phyloP scores from a whole-genome alignment of 345 rosid species.

The Erodium maritimum region DNA sequence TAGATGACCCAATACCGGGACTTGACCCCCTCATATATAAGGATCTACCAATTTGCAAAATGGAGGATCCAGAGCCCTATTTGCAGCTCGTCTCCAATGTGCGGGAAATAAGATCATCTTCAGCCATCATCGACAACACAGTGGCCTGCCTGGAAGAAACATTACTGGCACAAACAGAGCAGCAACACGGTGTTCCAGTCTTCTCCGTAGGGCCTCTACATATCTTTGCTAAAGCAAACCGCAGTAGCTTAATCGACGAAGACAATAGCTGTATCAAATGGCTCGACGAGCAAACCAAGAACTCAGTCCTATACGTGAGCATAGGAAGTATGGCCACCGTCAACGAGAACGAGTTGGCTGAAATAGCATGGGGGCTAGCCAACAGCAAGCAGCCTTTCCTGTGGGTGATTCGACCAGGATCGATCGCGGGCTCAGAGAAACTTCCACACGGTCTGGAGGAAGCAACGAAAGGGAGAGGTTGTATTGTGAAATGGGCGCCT shows the following conservation, averaged over 20 bases:
- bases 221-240: constrained; percentile 16
- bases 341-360: constrained; percentile 9
- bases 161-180: constrained; percentile 6
- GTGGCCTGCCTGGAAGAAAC: constrained; percentile 20
- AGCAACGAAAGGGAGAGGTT: constrained; percentile 9
- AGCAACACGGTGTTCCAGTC: constrained; percentile 13
- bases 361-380: constrained; percentile 28
- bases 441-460: constrained; percentile 12
- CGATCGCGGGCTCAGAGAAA: constrained; percentile 8
- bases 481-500: constrained; percentile 29
- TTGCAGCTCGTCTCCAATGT: constrained; percentile 9
- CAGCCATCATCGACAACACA: constrained; percentile 19
- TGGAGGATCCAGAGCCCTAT: constrained; percentile 13
- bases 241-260: constrained; percentile 14
- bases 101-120: constrained; percentile 13
- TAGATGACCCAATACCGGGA: constrained; percentile 13
- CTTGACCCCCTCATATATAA: constrained; percentile 21
- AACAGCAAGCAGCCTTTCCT: constrained; percentile 17
- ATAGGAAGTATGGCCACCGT: constrained; percentile 15
- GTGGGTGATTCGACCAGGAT: constrained; percentile 24
- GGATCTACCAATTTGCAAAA: constrained; percentile 23
- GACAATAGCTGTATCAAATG: constrained; percentile 24
- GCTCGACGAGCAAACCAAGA: constrained; percentile 20
- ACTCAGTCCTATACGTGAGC: constrained; percentile 26
- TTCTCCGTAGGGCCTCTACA: constrained; percentile 23